phyloP scores from a whole-genome alignment of 192 early-diverging fungal species.

The Gamsiella multidivaricata region DNA sequence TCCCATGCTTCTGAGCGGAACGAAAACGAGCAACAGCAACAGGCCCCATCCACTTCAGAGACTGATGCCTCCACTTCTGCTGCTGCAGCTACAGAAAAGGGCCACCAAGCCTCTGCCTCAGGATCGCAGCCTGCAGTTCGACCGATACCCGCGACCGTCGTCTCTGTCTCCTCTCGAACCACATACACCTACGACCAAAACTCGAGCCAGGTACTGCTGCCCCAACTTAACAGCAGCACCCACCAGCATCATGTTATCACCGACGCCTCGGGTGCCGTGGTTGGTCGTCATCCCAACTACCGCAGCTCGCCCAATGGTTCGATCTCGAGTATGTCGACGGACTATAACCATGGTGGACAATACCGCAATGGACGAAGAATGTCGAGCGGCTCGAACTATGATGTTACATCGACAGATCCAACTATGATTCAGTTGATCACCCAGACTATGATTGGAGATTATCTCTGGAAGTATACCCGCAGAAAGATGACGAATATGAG shows the following conservation, averaged over 20 bases:
- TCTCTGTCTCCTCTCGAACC: conserved; percentile 26
- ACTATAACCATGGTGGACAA: conserved; percentile 29
- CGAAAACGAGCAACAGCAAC: too few species aligned
- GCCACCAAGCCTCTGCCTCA: not conserved
- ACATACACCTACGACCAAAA: conserved; percentile 27
- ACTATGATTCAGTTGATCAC: conserved; percentile 77
- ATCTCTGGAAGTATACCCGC: conserved; percentile 78
- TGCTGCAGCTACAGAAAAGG: not conserved
- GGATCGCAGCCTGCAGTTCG: not conserved
- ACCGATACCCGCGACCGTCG: conserved; percentile 11
- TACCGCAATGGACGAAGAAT: conserved; percentile 27
- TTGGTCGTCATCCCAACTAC: conserved; percentile 24
- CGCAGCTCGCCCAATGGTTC: conserved; percentile 32
- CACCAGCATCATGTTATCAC: conserved; percentile 27
- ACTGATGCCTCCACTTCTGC: too few species aligned
- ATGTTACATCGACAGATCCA: conserved; percentile 59
- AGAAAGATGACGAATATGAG: conserved; percentile 59
- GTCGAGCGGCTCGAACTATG: conserved; percentile 30
- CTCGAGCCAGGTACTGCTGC: conserved; percentile 7
- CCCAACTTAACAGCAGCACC: conserved; percentile 6
- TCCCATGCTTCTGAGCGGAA: too few species aligned
- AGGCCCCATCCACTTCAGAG: too few species aligned
- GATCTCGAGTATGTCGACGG: conserved; percentile 47
- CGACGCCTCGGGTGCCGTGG: conserved; percentile 27
- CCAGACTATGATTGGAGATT: conserved; percentile 83